A percentile compares a stretch with the other conserved stretches of the same genome.
Conservation (phyloP, 371 early-diverging fungal genomes). For the Mucor ambiguus region DNA sequence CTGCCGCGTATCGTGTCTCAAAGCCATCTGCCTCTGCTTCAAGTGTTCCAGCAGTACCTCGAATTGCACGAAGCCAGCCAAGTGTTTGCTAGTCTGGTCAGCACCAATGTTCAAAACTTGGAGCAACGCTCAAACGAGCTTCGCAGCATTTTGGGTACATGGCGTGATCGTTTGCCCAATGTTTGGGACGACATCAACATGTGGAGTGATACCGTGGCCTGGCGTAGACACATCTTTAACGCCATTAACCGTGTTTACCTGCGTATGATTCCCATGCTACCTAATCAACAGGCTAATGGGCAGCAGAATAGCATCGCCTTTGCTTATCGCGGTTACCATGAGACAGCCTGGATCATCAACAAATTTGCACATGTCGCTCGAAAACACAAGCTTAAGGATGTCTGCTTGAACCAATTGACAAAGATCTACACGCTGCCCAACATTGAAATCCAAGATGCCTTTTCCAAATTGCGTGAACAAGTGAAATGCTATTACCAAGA, state of each 20-base stretch:
- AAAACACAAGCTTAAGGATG: slow-evolving; percentile 91
- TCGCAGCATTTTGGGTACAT: slow-evolving; percentile 89
- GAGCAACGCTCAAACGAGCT: slow-evolving; percentile 87
- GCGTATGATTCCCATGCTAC: slow-evolving; percentile 80
- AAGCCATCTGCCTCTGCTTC: slow-evolving; percentile 86
- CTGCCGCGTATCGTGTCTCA: slow-evolving; percentile 84
- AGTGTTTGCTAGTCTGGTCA: slow-evolving; percentile 80
- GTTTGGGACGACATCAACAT: slow-evolving; percentile 96
- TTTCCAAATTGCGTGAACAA: slow-evolving; percentile 96
- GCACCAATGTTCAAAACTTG: slow-evolving; percentile 78
- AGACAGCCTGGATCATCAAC: slow-evolving; percentile 99
- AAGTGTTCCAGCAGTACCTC: slow-evolving; percentile 93
- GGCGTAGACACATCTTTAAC: slow-evolving; percentile 97
- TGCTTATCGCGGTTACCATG: slow-evolving; percentile 98
- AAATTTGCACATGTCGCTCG: slow-evolving; percentile 99
- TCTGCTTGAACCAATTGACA: slow-evolving; percentile 90
- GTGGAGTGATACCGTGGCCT: slow-evolving; percentile 98
- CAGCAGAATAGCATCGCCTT: slow-evolving; percentile 72
- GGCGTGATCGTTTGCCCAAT: slow-evolving; percentile 98
- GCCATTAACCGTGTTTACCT: slow-evolving; percentile 94
- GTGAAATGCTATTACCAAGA: slow-evolving; percentile 96
- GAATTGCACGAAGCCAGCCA: slow-evolving; percentile 92
- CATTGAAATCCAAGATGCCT: slow-evolving; percentile 99
- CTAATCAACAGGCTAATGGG: slow-evolving; percentile 51
- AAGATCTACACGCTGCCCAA: slow-evolving; percentile 99